A percentile compares a stretch with the other conserved stretches of the same genome.
Conservation (phyloP, 257 asterid genomes). For the Henckelia pumila region DNA sequence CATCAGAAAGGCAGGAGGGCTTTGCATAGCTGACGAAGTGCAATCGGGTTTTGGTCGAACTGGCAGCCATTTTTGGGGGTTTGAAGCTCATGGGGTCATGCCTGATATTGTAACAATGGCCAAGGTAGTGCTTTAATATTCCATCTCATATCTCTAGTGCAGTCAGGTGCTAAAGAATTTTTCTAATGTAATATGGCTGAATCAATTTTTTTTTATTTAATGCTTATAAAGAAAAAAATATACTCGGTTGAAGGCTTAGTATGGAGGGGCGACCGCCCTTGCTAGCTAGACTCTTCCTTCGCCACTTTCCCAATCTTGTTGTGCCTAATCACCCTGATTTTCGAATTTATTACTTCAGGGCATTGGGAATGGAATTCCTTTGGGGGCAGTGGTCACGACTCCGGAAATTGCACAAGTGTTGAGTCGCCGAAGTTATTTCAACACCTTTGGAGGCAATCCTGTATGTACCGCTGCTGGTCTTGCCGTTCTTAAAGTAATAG, state of each 20-base stretch:
- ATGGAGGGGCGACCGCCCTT: not conserved
- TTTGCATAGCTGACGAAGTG: conserved; percentile 95
- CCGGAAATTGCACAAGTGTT: conserved; percentile 77
- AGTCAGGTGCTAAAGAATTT: not conserved
- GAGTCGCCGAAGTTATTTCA: conserved; percentile 61
- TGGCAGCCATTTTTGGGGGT: conserved; percentile 95
- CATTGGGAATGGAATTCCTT: conserved; percentile 91
- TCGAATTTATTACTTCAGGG: conserved; percentile 47
- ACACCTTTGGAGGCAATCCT: conserved; percentile 96
- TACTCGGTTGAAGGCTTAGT: not conserved
- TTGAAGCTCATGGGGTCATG: conserved; percentile 83
- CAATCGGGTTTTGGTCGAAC: conserved; percentile 93
- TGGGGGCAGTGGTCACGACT: conserved; percentile 93
- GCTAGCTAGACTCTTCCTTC: not conserved
- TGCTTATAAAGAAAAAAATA: too few relatives aligned
- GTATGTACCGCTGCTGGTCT: conserved; percentile 89
- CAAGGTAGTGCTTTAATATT: conserved; percentile 48
- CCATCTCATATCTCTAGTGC: conserved; percentile 1
- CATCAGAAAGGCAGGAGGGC: conserved; percentile 81
- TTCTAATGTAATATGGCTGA: too few relatives aligned
- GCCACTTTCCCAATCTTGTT: not conserved
- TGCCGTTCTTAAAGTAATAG: conserved; percentile 83
- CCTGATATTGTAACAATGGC: conserved; percentile 99
- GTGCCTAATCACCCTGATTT: not conserved
- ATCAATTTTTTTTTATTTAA: too few relatives aligned